Base-by-base conservation (phyloP, 441 rosid species). In the Cnidoscolus chayamansa region DNA sequence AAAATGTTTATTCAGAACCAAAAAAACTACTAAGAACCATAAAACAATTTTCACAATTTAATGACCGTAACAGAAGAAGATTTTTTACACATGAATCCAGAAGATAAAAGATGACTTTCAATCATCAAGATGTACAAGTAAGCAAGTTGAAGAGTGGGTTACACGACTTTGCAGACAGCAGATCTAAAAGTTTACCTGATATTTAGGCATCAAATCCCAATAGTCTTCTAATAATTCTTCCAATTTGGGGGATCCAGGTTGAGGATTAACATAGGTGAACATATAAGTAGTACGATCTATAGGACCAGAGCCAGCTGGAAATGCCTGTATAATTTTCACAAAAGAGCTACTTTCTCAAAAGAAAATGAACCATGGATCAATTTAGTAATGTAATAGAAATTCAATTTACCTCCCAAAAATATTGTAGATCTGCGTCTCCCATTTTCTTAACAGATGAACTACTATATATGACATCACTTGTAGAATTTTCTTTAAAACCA, bases 281-380 rank as follows among this genome's bases (percentile, higher is more conserved):
- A 94, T 92, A 78, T 94, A 94, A 30, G 93, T 88, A 31, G 99
- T 94, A 43, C 97, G 94, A 82, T 94, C 98, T 50, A 77, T 40
- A 48, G 93, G 93, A 65, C 94, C 97, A 68, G 99, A 92, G 48
- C 99, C 97, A 71, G 98, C 90, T 9, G 99, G 98, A 87, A 92
- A 94, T 79, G 99, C 98, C 99, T 94, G 85, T 57, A 51, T 77
- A 73, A 56, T 60, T 56, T 76, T 76, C 68, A 58, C 58, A 70
- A 66, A 71, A 20, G 49, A 71, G 71, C 30, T 72, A 62, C 13
- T 72, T 37, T 58, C 17, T 60, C 55, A 43, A 66, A 76, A 61
- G 63, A 70, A 25, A 60, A 51, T 17, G 16, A 61, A 69, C 56
- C 51, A 56, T 64, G 17, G 8, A 48, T 62, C 31, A 48, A 64